Evolutionary conservation across 352 stramenopile species (phyloP).

Genomic region (Phytophthora fragariae): DNA sequence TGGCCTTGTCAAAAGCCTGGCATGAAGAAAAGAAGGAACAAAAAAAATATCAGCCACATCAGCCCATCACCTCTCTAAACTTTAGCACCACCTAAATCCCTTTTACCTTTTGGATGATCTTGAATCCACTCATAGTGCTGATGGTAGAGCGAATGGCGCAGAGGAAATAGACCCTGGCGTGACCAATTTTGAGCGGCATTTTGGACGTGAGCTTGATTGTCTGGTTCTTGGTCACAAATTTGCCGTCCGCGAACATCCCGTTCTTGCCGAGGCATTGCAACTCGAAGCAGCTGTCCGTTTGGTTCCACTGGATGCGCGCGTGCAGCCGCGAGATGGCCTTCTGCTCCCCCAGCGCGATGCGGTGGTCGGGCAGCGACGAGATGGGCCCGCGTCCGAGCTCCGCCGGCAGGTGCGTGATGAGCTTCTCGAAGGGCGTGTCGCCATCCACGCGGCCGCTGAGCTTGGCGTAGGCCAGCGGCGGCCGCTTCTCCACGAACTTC

Average conservation of each 20-base stretch:
- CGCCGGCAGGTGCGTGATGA: constrained; percentile 78
- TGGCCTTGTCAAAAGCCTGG: constrained; percentile 83
- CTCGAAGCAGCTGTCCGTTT: constrained; percentile 79
- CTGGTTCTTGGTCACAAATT: constrained; percentile 76
- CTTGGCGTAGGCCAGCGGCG: constrained; percentile 85
- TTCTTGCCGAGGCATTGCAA: constrained; percentile 86
- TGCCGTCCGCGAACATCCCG: constrained; percentile 75
- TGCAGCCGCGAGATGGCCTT: constrained; percentile 83
- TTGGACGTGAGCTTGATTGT: constrained; percentile 72
- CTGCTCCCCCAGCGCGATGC: constrained; percentile 77
- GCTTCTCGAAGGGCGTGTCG: constrained; percentile 73
- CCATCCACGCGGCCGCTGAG: constrained; percentile 67
- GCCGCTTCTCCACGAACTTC: constrained; percentile 78
- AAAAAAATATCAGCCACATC: not conserved
- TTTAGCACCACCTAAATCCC: not conserved
- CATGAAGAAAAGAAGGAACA: constrained; percentile 4
- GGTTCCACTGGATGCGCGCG: constrained; percentile 82
- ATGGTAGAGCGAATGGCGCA: constrained; percentile 73
- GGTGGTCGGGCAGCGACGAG: constrained; percentile 48
- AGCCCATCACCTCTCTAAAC: constrained; percentile 3
- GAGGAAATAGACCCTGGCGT: constrained; percentile 80
- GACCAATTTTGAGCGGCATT: constrained; percentile 84
- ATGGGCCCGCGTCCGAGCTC: constrained; percentile 71
- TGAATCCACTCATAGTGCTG: constrained; percentile 86
- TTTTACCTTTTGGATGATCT: constrained; percentile 78